These are phyloP conservation scores for Sporothrix mexicana DNA, from an alignment of 2,329 filamentous ascomycete species.

Conservation along the genomic window DNA sequence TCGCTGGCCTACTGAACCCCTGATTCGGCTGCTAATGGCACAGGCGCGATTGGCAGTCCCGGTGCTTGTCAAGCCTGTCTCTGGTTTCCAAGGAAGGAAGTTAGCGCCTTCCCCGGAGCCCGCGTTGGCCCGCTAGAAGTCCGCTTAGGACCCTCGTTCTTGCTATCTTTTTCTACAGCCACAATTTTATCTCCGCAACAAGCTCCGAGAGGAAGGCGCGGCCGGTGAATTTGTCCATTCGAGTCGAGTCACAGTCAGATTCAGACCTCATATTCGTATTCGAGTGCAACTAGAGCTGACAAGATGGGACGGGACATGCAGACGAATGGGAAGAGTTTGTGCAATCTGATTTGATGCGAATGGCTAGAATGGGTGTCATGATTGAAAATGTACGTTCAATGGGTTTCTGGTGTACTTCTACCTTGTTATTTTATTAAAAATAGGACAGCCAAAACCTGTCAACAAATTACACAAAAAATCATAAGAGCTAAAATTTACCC, in stretches of 20 bases:
- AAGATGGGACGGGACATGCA: not conserved
- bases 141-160: not conserved
- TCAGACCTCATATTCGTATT: conserved; percentile 3
- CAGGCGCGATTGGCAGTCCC: conserved; percentile 8
- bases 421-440: too few species aligned
- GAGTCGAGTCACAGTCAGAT: not conserved
- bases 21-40: not conserved
- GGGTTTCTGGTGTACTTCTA: not conserved
- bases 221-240: not conserved
- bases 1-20: not conserved
- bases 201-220: conserved; percentile 9
- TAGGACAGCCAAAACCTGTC: too few species aligned
- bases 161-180: not conserved
- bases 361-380: not conserved
- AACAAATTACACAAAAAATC: too few species aligned
- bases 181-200: conserved; percentile 20
- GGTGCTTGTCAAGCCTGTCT: not conserved
- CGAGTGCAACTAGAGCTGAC: not conserved
- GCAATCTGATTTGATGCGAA: not conserved
- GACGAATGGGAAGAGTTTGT: too few species aligned
- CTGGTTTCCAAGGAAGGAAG: conserved; percentile 12
- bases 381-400: too few species aligned
- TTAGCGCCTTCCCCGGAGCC: not conserved
- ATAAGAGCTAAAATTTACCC: too few species aligned
- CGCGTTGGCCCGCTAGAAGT: not conserved